Percentiles rank a stretch among this genome's conserved stretches.
phyloP scores from a whole-genome alignment of 176 grass and related monocot genomes.

The Thalia dealbata region DNA sequence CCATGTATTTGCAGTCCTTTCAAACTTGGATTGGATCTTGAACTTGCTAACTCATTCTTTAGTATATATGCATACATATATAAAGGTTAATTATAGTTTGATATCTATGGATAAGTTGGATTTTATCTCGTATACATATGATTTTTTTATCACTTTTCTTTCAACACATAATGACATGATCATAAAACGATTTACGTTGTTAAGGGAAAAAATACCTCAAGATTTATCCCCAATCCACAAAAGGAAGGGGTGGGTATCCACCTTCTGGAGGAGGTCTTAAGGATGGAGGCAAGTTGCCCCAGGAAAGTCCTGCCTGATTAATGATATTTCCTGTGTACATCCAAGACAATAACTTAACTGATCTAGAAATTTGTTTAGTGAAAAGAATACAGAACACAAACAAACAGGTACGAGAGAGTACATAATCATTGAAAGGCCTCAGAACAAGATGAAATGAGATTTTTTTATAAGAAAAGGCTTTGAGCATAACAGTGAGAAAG shows the following conservation, averaged over 20 bases:
- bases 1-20: no score
- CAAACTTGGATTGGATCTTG: no score
- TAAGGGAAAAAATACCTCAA: not conserved
- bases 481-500: no score
- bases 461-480: not conserved
- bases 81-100: no score
- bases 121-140: no score
- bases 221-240: slow-evolving; percentile 59
- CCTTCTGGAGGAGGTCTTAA: slow-evolving; percentile 63
- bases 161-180: no score
- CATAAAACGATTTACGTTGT: no score
- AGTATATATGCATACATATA: no score
- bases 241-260: slow-evolving; percentile 45
- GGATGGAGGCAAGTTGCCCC: slow-evolving; percentile 78
- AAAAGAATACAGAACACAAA: not conserved
- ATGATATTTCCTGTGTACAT: slow-evolving; percentile 28
- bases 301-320: slow-evolving; percentile 24
- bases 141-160: no score
- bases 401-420: not conserved
- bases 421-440: not conserved
- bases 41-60: no score
- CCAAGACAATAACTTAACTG: not conserved
- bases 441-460: not conserved
- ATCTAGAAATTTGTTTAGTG: not conserved
- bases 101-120: no score